A percentile compares a stretch with the other conserved stretches of the same genome.
These are phyloP conservation scores for Cyberlindnera xishuangbannaensis DNA, from an alignment of 805 yeast species.

Conservation along the genomic window DNA sequence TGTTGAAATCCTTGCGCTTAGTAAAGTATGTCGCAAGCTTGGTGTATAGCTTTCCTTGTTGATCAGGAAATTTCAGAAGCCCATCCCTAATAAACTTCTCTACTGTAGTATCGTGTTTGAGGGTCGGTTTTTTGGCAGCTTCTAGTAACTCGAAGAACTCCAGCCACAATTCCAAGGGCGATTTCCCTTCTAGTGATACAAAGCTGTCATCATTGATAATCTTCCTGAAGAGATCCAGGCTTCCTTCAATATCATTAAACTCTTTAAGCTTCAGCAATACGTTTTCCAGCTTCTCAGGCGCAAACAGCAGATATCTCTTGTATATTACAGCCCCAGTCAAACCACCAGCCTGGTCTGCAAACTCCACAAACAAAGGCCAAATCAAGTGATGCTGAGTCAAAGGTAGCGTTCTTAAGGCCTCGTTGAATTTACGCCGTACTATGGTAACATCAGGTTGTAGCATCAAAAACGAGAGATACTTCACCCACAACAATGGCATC, in stretches of 20 bases:
- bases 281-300: constrained; percentile 27
- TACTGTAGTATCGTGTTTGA: constrained; percentile 21
- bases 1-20: constrained; percentile 26
- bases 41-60: constrained; percentile 42
- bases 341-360: constrained; percentile 41
- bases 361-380: constrained; percentile 49
- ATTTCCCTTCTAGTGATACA: constrained; percentile 31
- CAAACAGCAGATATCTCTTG: constrained; percentile 27
- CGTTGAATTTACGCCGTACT: constrained; percentile 42
- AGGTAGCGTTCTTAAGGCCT: constrained; percentile 44
- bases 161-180: constrained; percentile 43
- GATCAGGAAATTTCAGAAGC: constrained; percentile 49
- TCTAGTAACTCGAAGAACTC: constrained; percentile 40
- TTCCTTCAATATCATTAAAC: constrained; percentile 26
- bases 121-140: constrained; percentile 2
- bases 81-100: constrained; percentile 33
- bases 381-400: constrained; percentile 47
- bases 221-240: constrained; percentile 29
- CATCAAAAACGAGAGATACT: constrained; percentile 40
- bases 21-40: constrained; percentile 45
- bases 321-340: constrained; percentile 24
- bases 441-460: constrained; percentile 30
- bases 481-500: constrained; percentile 47
- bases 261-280: constrained; percentile 30
- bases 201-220: constrained; percentile 32